Base-by-base conservation (phyloP, 345 rosid species). In the Brassica rapa region DNA sequence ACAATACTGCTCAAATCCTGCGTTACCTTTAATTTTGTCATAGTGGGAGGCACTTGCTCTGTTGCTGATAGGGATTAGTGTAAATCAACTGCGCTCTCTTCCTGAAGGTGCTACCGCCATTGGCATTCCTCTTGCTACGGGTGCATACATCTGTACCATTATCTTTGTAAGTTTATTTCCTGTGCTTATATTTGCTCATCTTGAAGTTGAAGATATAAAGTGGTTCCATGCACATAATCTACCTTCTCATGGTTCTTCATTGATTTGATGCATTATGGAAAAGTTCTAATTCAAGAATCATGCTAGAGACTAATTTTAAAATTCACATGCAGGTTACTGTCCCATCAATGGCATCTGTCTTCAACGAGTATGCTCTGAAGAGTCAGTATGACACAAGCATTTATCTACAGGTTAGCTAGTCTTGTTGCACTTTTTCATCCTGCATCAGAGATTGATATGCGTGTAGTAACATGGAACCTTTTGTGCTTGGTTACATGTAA, bases 31-130 rank as follows among this genome's bases (percentile, higher is more conserved):
- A 23, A 37, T 66, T 84, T 74, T 51, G 39, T 83, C 67, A 79
- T 86, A 93, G 98, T 95, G 97, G 97, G 99, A 95, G 86, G 98
- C 97, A 76, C 97, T 93, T 80, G 97, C 97, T 70, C 71, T 91
- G 67, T 76, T 95, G 86, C 96, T 95, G 68, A 90, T 95, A 83
- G 99, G 98, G 32, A 90, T 95, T 49, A 89, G 93, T 83, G 88
- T 95, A 76, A 93, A 95, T 83, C 99, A 95, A 80, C 62, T 95
- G 74, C 94, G 93, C 51, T 87, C 96, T 74, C 81, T 91, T 76
- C 98, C 99, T 72, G 94, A 84, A 78, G 99, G 94, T 68, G 56
- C 85, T 65, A 83, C 92, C 64, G 85, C 94, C 39, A 33, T 89
- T 81, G 98, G 90, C 49, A 84, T 90, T 80, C 90, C 93, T 37